Conservation (phyloP, 1,284 basidiomycete genomes). For the Ganoderma multipileum region DNA sequence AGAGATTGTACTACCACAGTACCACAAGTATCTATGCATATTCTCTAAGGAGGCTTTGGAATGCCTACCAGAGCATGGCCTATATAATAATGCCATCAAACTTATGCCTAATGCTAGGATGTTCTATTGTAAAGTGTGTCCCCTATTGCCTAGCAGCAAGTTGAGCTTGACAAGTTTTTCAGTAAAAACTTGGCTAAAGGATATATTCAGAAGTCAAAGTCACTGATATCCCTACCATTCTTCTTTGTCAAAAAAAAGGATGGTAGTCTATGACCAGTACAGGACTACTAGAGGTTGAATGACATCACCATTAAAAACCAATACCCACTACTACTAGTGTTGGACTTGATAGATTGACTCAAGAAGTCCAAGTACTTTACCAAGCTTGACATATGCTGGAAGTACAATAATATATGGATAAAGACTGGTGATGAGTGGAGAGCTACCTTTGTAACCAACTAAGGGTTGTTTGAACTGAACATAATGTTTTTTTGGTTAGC, state of each 20-base stretch:
- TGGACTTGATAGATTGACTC: not conserved
- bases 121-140: slow-evolving; percentile 12
- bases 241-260: slow-evolving; percentile 53
- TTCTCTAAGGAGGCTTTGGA: not conserved
- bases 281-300: slow-evolving; percentile 39
- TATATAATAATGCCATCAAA: slow-evolving; percentile 18
- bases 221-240: slow-evolving; percentile 39
- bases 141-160: slow-evolving; percentile 5
- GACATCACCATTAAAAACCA: slow-evolving; percentile 35
- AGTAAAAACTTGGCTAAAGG: slow-evolving; percentile 39
- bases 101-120: slow-evolving; percentile 7
- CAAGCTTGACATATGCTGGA: slow-evolving; percentile 7
- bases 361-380: slow-evolving; percentile 8
- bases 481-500: slow-evolving; percentile 13
- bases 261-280: slow-evolving; percentile 36
- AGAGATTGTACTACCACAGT: too few relatives aligned
- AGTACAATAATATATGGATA: slow-evolving; percentile 17
- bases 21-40: too few relatives aligned
- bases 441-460: too few relatives aligned
- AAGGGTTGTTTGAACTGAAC: not conserved
- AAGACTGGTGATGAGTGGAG: slow-evolving; percentile 12
- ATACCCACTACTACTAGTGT: slow-evolving; percentile 14
- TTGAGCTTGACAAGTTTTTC: slow-evolving; percentile 31
- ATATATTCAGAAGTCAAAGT: slow-evolving; percentile 35
- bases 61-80: not conserved